Percentiles rank a stretch among this genome's conserved stretches.
Evolutionary conservation across 73 alveolate species (phyloP).

Genomic region (Symbiodinium pilosum): DNA sequence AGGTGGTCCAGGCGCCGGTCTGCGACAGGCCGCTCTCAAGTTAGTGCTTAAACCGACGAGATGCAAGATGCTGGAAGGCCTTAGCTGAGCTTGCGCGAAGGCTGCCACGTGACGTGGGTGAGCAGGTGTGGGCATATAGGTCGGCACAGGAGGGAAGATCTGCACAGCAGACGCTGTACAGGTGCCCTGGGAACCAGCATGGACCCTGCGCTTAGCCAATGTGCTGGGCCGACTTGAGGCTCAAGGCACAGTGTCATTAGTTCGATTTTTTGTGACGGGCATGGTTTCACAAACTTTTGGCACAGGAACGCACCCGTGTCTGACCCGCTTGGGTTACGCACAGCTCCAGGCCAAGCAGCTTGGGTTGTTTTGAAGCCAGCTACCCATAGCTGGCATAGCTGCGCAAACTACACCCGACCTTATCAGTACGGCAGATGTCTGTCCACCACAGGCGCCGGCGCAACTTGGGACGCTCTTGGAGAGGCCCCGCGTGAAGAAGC

Average conservation of each 20-base stretch:
- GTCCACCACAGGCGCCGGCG: not conserved
- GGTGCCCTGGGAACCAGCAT: not conserved
- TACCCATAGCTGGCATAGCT: too few relatives aligned
- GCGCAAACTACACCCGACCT: too few relatives aligned
- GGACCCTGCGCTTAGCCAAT: not conserved
- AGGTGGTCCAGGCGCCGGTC: too few relatives aligned
- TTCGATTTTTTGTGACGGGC: too few relatives aligned
- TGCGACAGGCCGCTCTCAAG: too few relatives aligned
- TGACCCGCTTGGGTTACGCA: not conserved
- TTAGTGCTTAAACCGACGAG: too few relatives aligned
- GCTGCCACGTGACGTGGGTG: not conserved
- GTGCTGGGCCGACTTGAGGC: not conserved
- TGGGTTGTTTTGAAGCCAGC: not conserved
- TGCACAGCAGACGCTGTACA: not conserved
- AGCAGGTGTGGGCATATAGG: not conserved
- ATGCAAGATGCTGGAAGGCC: too few relatives aligned
- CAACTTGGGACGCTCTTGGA: not conserved
- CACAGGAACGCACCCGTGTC: not conserved
- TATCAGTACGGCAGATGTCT: too few relatives aligned
- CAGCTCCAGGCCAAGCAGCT: not conserved
- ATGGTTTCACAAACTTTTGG: too few relatives aligned
- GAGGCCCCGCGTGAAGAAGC: not conserved
- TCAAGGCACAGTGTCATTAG: not conserved
- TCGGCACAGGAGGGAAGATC: too few relatives aligned
- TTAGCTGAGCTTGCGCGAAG: not conserved